Conservation (phyloP, 2,329 filamentous ascomycete species). For the Fusarium xyrophilum region DNA sequence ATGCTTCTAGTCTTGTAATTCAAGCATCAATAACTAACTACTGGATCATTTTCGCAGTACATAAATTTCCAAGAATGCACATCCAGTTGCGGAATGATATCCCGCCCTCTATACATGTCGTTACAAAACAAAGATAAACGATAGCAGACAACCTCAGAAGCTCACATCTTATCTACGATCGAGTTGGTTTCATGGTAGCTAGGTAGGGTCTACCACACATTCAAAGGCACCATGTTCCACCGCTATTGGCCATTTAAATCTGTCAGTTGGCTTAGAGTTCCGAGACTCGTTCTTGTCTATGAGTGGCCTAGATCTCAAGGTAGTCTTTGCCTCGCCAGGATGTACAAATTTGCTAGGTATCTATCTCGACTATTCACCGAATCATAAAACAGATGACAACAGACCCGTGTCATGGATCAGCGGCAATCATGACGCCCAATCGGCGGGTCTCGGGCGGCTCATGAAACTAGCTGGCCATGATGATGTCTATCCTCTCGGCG, state of each 20-base stretch:
- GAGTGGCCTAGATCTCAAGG: constrained; percentile 15
- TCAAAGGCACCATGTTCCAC: background rate
- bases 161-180: background rate
- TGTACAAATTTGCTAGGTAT: constrained; percentile 9
- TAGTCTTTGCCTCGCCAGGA: constrained; percentile 28
- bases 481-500: background rate
- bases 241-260: background rate
- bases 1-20: background rate
- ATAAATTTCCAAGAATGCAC: background rate
- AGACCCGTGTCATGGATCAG: constrained; percentile 6
- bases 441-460: constrained; percentile 25
- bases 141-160: background rate
- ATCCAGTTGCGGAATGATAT: background rate
- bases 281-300: constrained; percentile 19
- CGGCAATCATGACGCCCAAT: constrained; percentile 6
- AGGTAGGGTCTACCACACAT: background rate
- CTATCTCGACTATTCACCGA: constrained; percentile 27
- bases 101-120: background rate
- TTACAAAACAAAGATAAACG: background rate
- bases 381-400: constrained; percentile 14
- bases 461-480: constrained; percentile 11
- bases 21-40: background rate
- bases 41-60: background rate
- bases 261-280: background rate
- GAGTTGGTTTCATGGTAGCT: background rate